Conservation (phyloP, 257 asterid genomes). For the Capsicum pubescens region DNA sequence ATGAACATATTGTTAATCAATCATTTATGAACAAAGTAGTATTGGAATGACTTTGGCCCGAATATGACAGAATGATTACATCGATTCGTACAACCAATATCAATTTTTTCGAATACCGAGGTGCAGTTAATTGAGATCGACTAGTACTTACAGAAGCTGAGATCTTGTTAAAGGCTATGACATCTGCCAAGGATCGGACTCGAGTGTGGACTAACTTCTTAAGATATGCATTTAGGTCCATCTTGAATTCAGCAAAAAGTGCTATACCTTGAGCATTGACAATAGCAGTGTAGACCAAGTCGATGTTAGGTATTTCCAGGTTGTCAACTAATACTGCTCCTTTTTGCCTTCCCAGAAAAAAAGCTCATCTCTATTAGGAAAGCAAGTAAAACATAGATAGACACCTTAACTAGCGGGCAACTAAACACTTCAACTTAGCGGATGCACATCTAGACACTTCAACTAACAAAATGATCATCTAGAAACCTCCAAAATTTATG, state of each 20-base stretch:
- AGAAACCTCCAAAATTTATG: no score
- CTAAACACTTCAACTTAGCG: no score
- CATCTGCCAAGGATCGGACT: conserved; percentile 50
- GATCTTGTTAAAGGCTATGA: conserved; percentile 47
- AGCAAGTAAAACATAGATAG: no score
- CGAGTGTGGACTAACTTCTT: conserved; percentile 40
- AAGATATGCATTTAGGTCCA: conserved; percentile 46
- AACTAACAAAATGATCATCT: no score
- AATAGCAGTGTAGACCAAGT: no score
- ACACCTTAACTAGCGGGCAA: no score
- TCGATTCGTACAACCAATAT: not conserved
- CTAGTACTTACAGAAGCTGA: not conserved
- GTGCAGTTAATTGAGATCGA: not conserved
- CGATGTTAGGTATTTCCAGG: no score
- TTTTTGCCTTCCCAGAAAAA: conserved; percentile 33
- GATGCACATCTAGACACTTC: no score
- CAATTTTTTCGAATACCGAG: not conserved
- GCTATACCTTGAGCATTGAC: not conserved
- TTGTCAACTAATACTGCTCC: conserved; percentile 52
- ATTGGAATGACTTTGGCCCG: no score
- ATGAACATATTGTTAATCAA: not conserved
- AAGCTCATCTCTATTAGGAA: not conserved
- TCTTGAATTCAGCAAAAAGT: conserved; percentile 51
- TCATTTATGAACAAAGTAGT: not conserved
- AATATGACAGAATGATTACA: not conserved